These are phyloP conservation scores for Acacia crassicarpa DNA, from an alignment of 306 rosid genomes.

Conservation along the genomic window DNA sequence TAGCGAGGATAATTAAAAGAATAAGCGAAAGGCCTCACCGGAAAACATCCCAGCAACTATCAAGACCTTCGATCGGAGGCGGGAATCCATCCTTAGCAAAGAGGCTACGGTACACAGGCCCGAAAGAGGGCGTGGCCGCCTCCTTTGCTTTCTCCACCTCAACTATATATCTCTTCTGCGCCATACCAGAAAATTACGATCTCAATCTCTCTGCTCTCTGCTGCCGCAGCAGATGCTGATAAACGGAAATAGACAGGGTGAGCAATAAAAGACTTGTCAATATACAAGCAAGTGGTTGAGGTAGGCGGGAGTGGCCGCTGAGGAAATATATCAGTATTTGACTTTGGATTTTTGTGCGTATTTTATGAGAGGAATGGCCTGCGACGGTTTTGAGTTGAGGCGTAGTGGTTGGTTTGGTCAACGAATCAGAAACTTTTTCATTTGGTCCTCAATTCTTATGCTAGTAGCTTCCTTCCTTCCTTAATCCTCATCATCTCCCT, in stretches of 20 bases:
- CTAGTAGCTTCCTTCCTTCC: neutral
- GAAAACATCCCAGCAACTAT: slow-evolving; percentile 93
- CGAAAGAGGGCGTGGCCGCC: slow-evolving; percentile 59
- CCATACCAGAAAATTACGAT: slow-evolving; percentile 38
- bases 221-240: neutral
- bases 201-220: neutral
- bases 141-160: slow-evolving; percentile 72
- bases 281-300: neutral
- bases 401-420: neutral
- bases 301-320: neutral
- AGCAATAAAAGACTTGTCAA: neutral
- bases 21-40: slow-evolving; percentile 41
- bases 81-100: slow-evolving; percentile 90
- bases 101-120: slow-evolving; percentile 80
- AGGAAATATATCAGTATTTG: neutral
- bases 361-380: neutral
- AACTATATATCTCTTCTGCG: slow-evolving; percentile 50
- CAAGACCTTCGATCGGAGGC: slow-evolving; percentile 57
- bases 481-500: too few species aligned
- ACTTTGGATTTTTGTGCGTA: neutral
- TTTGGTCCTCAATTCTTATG: neutral
- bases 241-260: neutral
- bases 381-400: neutral
- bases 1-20: slow-evolving; percentile 13
- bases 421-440: neutral